Evolutionary conservation across 257 asterid genomes (phyloP), one percentile per base, ranked within the genome.

Genomic region (Ocimum tenuiflorum): DNA sequence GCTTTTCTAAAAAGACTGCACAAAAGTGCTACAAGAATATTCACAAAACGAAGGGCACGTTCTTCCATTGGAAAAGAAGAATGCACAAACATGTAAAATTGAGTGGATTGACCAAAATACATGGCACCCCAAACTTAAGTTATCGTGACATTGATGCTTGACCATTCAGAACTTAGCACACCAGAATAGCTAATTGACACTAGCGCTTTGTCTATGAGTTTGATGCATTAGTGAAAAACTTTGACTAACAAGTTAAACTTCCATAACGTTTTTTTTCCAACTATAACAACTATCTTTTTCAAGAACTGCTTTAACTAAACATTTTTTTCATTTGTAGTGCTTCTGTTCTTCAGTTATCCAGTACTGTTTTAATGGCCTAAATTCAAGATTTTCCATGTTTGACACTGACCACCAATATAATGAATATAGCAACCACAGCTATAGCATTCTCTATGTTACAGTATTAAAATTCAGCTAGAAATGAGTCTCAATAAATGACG

Each of bases 251-350:
- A 7, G 31, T 14, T 23, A 22, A 33, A n/a, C 23, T 57, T 55
- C 53, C 24, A 42, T 54, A 52, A 49, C 48, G 46, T 53, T 17
- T 2, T 18, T 15, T 15, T n/a, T n/a, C n/a, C n/a, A n/a, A n/a
- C 39, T 27, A 27, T 27, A 27, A 27, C 3, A 47, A 18, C 39
- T 14, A 38, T 46, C 36, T n/a, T 47, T 55, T 19, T 18, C 50
- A 24, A 14, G 36, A 46, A 63, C 2, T 73, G 61, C 38, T 73
- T 60, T 50, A 33, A 35, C 49, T 68, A 22, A 15, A 31, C 47
- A 23, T 36, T 8, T 13, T 7, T 38, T 38, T 59, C 57, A 24
- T 13, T 39, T 33, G 35, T 14, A 38, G 68, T 62, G 69, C 46
- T 63, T 15, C 47, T 56, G 55, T 39, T 27, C 47, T 20, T 33